Evolutionary conservation across 2,329 filamentous ascomycete species (phyloP), one percentile per base, ranked within the genome.

Genomic region (Fusarium stilboides): DNA sequence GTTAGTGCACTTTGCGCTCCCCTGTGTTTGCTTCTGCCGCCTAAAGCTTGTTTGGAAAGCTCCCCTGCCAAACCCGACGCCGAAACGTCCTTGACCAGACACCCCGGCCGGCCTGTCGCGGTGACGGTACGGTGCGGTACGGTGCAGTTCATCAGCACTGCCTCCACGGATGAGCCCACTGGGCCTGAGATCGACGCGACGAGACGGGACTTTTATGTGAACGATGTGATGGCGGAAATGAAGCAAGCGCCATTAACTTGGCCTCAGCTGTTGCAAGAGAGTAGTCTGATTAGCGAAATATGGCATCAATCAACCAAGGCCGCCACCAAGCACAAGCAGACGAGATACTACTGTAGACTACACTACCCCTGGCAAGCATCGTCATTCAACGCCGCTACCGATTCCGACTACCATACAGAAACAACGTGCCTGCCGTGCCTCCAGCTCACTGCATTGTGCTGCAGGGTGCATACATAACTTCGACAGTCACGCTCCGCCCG

Each of bases 121-220:
- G 65, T 61, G 72, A 71, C 65, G 56, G 22, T 24, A 24, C 22
- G 68, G 62, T 31, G 43, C 61, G 26, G 50, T 49, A 40, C 34
- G 57, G 49, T 64, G 59, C 60, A 64, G 42, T 63, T 66, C 58
- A 69, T 52, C 67, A 68, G 73, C 73, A 75, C 73, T 74, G 73
- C 73, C 73, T 75, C 73, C 68, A 74, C 68, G 70, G 62, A 69
- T 75, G 73, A 74, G 71, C 68, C 73, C 71, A 75, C 68, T 52
- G 34, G 57, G 46, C 44, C 53, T 65, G 54, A 57, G 73, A 75
- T 75, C 71, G 72, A 65, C 72, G 62, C 57, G 69, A 71, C 54
- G 60, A 66, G 61, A 56, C 40, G 46, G 44, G 59, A 40, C 64
- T 66, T 65, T 57, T 66, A 62, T 62, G 65, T 62, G 65, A 64